Evolutionary conservation across 208 protist species (phyloP), one percentile per base, ranked within the genome.

Genomic region (Naegleria lovaniensis): DNA sequence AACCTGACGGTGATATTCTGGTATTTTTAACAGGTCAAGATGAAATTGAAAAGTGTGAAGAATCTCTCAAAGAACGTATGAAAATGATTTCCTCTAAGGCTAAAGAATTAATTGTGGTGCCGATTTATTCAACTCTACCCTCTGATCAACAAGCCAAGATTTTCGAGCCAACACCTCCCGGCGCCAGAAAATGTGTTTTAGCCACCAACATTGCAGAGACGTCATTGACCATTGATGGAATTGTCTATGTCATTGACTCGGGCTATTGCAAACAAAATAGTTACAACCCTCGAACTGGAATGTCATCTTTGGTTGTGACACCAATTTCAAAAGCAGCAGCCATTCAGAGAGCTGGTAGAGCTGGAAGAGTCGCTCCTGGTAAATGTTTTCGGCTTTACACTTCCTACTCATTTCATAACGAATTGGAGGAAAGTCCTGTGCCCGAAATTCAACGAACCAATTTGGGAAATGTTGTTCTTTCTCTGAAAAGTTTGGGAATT

Each of bases 201-300:
- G 98, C 99, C 0, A 99, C 99, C 52, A 99, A 99, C 94, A 99
- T 99, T 92, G 99, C 99, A 51, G 98, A 99, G 91, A 99, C 99
- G 5, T 99, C 98, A 48, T 95, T 99, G 36, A 99, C 99, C 22
- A 99, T 99, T 79, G 97, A 99, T 93, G 98, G 97, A 41, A 99
- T 99, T 90, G 96, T 98, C 51, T 99, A 99, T 94, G 98, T 99
- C 3, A 97, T 99, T 55, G 99, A 99, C 93, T 94, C 95, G 83
- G 98, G 99, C 0, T 98, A 99, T 76, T 96, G 95, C 40, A 99
- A 99, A 95, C 97, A 98, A 52, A 99, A 99, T 91, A 96, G 94
- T 90, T 99, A 98, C 93, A 99, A 99, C 93, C 97, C 97, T 51
- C 95, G 97, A 90, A 98, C 95, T 11, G 97, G 98, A 9, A 99